Base-by-base conservation (phyloP, 495 filamentous ascomycete genomes). In the Hapsidospora chrysogenum region DNA sequence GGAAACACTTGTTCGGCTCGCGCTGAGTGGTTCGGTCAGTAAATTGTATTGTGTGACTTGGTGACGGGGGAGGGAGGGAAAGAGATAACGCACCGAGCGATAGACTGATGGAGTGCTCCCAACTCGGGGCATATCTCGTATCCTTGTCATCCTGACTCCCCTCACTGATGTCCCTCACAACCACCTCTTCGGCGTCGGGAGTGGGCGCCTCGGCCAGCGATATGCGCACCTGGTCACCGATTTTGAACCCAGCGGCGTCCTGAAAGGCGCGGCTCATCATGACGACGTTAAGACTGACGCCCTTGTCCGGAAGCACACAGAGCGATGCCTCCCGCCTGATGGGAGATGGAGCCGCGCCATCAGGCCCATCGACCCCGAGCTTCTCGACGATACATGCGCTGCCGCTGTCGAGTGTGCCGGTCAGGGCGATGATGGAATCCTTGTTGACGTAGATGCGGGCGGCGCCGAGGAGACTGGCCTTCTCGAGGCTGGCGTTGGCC, bases 401-500 rank as follows among this genome's bases (percentile, higher is more conserved):
- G 23, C 76, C 80, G 19, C 68, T 56, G 30, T 66, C 61, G 17
- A 83, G 57, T 37, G 41, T 35, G 1, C 52, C 54, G 0, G 67
- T 68, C 6, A 81, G 57, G 20, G 60, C 50, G 31, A 72, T 61
- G 8, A 86, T 56, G 17, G 68, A 69, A 9, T 76, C 69, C 26
- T 66, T 63, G n/a, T 72, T 72, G 14, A 86, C 58, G 44, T 79
- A 72, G 30, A 86, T 54, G 23, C 76, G 66, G 42, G 80, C 78
- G 9, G 66, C 63, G 48, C 33, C 33, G 5, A 25, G 33, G 15
- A 36, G 33, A 28, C 33, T 36, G 8, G 33, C 33, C 25, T 23
- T 36, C 25, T 36, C 33, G 25, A 36, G 33, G 17, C 33, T 36
- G n/a, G 17, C 20, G 33, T 36, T 36, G n/a, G 33, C 11, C 9